A percentile compares a stretch with the other conserved stretches of the same genome.
Conservation (phyloP, 2,329 filamentous ascomycete genomes). For the Pochonia chlamydosporia region DNA sequence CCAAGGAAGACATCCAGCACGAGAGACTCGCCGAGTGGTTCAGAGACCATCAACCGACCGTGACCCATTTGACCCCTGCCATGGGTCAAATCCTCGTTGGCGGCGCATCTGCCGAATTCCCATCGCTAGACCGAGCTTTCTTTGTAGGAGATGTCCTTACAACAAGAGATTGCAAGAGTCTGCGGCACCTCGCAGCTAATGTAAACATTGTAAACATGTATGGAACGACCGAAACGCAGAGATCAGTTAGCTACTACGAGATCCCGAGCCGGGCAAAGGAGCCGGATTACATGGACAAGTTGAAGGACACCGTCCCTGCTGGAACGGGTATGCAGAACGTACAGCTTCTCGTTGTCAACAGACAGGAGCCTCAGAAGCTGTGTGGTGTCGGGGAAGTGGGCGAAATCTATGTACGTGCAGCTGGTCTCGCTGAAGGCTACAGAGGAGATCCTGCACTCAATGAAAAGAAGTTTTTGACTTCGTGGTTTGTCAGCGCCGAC, state of each 20-base stretch:
- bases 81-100: constrained; percentile 96
- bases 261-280: constrained; percentile 62
- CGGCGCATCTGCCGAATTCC: constrained; percentile 71
- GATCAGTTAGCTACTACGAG: constrained; percentile 78
- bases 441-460: constrained; percentile 55
- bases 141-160: constrained; percentile 91
- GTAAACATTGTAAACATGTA: constrained; percentile 79
- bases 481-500: constrained; percentile 77
- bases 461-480: constrained; percentile 70
- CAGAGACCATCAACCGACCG: constrained; percentile 64
- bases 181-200: constrained; percentile 73
- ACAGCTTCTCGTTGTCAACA: constrained; percentile 78
- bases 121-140: constrained; percentile 71
- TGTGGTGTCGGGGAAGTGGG: constrained; percentile 79
- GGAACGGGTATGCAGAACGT: constrained; percentile 85
- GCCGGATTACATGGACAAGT: constrained; percentile 39
- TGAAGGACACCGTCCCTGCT: constrained; percentile 69
- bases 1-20: constrained; percentile 78
- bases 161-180: constrained; percentile 69
- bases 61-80: constrained; percentile 86
- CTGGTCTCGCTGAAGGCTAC: constrained; percentile 79
- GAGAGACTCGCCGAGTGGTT: constrained; percentile 88
- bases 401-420: constrained; percentile 78
- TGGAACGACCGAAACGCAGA: constrained; percentile 78
- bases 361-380: constrained; percentile 57